Base-by-base conservation (phyloP, 148 eudicot genomes). In the Fallopia convolvulus region DNA sequence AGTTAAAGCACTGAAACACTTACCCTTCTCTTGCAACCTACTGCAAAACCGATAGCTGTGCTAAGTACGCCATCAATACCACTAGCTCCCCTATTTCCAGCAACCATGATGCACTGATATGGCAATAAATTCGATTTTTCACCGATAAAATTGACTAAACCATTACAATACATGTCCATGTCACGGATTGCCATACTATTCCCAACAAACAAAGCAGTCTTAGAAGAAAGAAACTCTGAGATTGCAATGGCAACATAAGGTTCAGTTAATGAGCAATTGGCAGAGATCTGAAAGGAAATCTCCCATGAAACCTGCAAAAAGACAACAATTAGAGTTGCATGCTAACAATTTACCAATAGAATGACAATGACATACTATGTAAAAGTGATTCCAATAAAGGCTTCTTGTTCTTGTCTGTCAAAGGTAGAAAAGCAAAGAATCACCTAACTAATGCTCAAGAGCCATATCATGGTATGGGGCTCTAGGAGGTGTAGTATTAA, bases 31-130 rank as follows among this genome's bases (percentile, higher is more conserved):
- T 89, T 86, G 89, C 88, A 86, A 81, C 99, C 99, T 79, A 86
- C 93, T 72, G 99, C 87, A 83, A 91, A 93, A 73, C 99, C 99
- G 81, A 84, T 55, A 66, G 97, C 97, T 40, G 97, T 90, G 81
- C 99, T 95, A 74, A 95, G 86, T 86, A 95, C 82, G 86, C 99
- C 99, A 86, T 95, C 99, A 79, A 95, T 95, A 49, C 99, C 99
- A 85, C 99, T 93, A 79, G 99, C 97, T 79, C 99, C 99, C 82
- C 99, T 83, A 76, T 95, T 95, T 79, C 90, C 93, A 46, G 87
- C 89, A 61, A 93, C 88, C 81, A 83, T 90, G 77, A 91, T 87
- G 83, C 86, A 73, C 14, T 83, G 87, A 82, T 87, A 91, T 41
- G 89, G 89, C 65, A 91, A 81, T 52, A 82, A 82, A 76, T 79